A percentile compares a stretch with the other conserved stretches of the same genome.
phyloP scores from a whole-genome alignment of 2,329 filamentous ascomycete genomes.

The Cryphonectria nitschkei region DNA sequence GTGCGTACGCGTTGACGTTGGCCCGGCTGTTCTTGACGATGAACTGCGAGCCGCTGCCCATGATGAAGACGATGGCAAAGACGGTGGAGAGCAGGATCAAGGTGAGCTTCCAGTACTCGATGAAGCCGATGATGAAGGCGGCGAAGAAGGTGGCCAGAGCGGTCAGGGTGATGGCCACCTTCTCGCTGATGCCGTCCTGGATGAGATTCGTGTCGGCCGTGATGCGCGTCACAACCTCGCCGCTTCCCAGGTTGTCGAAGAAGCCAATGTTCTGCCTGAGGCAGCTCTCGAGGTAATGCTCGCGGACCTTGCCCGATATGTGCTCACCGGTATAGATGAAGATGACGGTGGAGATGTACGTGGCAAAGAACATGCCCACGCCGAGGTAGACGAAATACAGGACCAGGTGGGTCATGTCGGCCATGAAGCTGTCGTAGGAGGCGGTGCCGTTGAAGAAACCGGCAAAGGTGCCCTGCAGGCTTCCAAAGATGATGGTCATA shows the following conservation, averaged over 20 bases:
- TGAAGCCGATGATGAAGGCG: constrained; percentile 87
- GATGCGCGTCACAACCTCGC: constrained; percentile 92
- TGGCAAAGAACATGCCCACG: constrained; percentile 76
- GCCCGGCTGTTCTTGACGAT: constrained; percentile 82
- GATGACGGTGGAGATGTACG: constrained; percentile 75
- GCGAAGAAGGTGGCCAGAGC: constrained; percentile 83
- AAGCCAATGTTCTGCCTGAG: constrained; percentile 88
- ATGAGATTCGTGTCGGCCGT: constrained; percentile 93
- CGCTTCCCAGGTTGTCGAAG: constrained; percentile 90
- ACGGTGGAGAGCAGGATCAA: constrained; percentile 84
- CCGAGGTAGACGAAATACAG: constrained; percentile 87
- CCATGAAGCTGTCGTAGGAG: constrained; percentile 59
- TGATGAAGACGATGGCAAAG: constrained; percentile 75
- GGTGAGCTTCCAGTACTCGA: constrained; percentile 92
- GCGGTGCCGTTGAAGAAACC: constrained; percentile 58
- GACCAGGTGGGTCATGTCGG: constrained; percentile 64
- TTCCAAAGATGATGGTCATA: constrained; percentile 83
- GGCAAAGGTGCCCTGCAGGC: constrained; percentile 73
- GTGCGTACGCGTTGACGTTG: constrained; percentile 77
- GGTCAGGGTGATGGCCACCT: constrained; percentile 76
- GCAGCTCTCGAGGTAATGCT: constrained; percentile 82
- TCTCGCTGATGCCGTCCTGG: constrained; percentile 87
- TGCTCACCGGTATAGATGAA: constrained; percentile 89
- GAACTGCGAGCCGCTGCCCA: constrained; percentile 73
- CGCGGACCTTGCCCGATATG: constrained; percentile 76